Percentiles rank a stretch among this genome's conserved stretches.
Conservation (phyloP, 2,329 filamentous ascomycete genomes). For the Trichoderma gracile region DNA sequence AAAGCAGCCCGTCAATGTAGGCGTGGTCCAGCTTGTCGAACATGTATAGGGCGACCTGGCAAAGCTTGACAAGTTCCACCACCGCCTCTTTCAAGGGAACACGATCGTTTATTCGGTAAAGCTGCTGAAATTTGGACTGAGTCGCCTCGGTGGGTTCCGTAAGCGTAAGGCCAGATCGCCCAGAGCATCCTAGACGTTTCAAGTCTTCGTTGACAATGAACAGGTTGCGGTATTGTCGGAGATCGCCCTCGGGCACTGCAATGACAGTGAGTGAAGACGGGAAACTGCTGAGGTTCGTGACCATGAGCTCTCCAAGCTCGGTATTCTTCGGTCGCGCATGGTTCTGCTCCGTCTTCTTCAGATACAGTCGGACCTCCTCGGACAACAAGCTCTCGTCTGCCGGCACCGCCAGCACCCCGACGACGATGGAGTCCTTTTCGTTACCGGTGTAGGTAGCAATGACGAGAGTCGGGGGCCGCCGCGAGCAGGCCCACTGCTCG, state of each 20-base stretch:
- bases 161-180: conserved; percentile 80
- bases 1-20: conserved; percentile 89
- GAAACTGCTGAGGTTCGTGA: conserved; percentile 90
- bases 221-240: conserved; percentile 73
- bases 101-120: conserved; percentile 84
- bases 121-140: conserved; percentile 84
- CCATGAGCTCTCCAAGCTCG: conserved; percentile 79
- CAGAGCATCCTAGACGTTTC: conserved; percentile 89
- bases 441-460: conserved; percentile 95
- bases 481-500: conserved; percentile 96
- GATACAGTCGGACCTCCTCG: conserved; percentile 74
- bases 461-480: conserved; percentile 83
- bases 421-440: conserved; percentile 72
- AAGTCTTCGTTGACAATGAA: conserved; percentile 95
- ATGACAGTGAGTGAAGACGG: conserved; percentile 93
- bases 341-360: conserved; percentile 80
- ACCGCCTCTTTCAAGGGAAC: conserved; percentile 77
- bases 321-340: conserved; percentile 85
- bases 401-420: conserved; percentile 79
- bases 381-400: conserved; percentile 81
- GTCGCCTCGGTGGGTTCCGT: conserved; percentile 77
- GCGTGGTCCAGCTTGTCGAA: conserved; percentile 86
- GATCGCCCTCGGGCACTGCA: conserved; percentile 80
- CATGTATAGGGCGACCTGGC: conserved; percentile 82
- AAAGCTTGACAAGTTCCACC: conserved; percentile 85